Evolutionary conservation across 129 eudicot genomes (phyloP).

Genomic region (Lactuca sativa): DNA sequence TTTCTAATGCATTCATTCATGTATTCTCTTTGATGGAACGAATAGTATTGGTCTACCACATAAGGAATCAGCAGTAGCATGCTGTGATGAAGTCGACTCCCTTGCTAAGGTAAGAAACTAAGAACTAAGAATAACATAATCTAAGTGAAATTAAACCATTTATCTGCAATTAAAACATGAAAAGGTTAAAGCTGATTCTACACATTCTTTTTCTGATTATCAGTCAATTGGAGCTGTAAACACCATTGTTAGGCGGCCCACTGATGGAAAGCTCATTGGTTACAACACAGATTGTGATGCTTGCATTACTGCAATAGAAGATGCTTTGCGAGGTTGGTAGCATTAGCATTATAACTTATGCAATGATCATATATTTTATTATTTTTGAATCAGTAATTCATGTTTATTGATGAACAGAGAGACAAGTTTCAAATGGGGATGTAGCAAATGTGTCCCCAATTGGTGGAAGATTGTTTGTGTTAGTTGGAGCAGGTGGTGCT

Average conservation of each 20-base stretch:
- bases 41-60: constrained; percentile 81
- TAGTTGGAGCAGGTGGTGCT: constrained; percentile 97
- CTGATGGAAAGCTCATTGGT: constrained; percentile 82
- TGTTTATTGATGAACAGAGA: constrained; percentile 39
- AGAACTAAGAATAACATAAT: not conserved
- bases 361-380: not conserved
- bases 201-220: constrained; percentile 5
- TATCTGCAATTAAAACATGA: not conserved
- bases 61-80: constrained; percentile 71
- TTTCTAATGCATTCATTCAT: constrained; percentile 31
- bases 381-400: not conserved
- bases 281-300: constrained; percentile 88
- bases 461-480: constrained; percentile 65
- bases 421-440: constrained; percentile 41
- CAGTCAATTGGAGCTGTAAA: constrained; percentile 94
- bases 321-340: constrained; percentile 59
- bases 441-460: constrained; percentile 56
- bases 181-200: constrained; percentile 5
- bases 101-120: constrained; percentile 63
- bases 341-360: constrained; percentile 14
- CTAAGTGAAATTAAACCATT: not conserved
- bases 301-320: constrained; percentile 79
- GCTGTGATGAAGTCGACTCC: constrained; percentile 86
- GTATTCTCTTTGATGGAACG: constrained; percentile 27
- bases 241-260: constrained; percentile 67